Evolutionary conservation across 2,329 filamentous ascomycete genomes (phyloP).

Genomic region (Ambrosiella beaveri): DNA sequence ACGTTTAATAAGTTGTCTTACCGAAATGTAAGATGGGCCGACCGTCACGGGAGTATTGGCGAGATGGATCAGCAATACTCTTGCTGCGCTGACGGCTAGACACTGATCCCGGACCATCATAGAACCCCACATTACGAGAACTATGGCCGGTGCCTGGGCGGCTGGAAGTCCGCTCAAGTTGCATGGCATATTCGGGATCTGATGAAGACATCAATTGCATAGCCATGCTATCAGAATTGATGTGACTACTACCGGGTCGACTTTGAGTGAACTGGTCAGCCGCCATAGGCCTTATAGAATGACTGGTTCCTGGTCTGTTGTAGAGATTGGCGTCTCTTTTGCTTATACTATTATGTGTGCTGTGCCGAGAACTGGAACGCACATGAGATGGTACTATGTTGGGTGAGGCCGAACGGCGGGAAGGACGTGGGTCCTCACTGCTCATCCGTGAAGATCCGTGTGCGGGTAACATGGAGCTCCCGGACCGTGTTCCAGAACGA

Average conservation of each 20-base stretch:
- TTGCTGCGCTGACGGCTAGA: conserved; percentile 48
- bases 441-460: conserved; percentile 4
- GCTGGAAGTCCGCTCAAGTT: conserved; percentile 25
- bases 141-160: conserved; percentile 30
- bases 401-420: conserved; percentile 10
- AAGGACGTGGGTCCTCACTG: conserved; percentile 4
- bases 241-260: conserved; percentile 34
- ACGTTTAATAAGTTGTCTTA: conserved; percentile 33
- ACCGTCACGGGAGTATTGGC: conserved; percentile 72
- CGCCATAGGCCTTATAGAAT: conserved; percentile 30
- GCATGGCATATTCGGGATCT: conserved; percentile 42
- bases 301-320: conserved; percentile 28
- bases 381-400: conserved; percentile 3
- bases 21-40: conserved; percentile 82
- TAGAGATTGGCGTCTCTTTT: conserved; percentile 34
- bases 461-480: conserved; percentile 48
- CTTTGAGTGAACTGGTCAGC: conserved; percentile 18
- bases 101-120: conserved; percentile 30
- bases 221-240: conserved; percentile 38
- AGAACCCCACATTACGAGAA: conserved; percentile 36
- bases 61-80: conserved; percentile 67
- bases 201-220: conserved; percentile 45
- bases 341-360: conserved; percentile 22
- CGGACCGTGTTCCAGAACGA: conserved; percentile 34
- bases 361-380: conserved; percentile 10